Percentiles rank a stretch among this genome's conserved stretches.
Conservation (phyloP, 2,329 filamentous ascomycete genomes). For the Monilinia polystroma region DNA sequence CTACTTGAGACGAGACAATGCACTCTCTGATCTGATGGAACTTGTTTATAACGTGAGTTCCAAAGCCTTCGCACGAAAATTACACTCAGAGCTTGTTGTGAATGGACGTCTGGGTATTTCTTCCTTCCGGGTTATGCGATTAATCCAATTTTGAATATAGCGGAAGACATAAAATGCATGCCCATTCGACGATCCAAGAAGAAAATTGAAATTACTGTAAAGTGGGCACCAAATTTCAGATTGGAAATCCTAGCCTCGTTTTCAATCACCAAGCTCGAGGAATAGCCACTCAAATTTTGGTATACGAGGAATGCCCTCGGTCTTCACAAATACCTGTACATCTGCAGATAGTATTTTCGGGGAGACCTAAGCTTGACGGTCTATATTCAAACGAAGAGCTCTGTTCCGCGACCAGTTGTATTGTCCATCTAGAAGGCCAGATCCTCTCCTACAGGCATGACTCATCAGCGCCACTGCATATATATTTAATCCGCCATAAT, state of each 20-base stretch:
- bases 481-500: constrained; percentile 53
- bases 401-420: neutral
- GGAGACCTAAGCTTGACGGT: no score
- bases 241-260: no score
- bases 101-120: neutral
- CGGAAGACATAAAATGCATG: neutral
- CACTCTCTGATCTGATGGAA: neutral
- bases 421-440: neutral
- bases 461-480: neutral
- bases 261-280: neutral
- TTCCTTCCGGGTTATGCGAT: neutral
- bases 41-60: neutral
- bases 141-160: neutral
- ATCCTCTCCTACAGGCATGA: neutral
- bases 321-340: neutral
- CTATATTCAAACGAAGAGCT: neutral
- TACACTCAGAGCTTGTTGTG: neutral
- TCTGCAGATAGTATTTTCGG: neutral
- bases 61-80: neutral
- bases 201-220: neutral
- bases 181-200: neutral
- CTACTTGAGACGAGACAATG: neutral
- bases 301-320: neutral
- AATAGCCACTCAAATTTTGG: neutral
- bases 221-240: neutral